Conservation (phyloP, 140 eudicot species). For the Bidens hawaiensis region DNA sequence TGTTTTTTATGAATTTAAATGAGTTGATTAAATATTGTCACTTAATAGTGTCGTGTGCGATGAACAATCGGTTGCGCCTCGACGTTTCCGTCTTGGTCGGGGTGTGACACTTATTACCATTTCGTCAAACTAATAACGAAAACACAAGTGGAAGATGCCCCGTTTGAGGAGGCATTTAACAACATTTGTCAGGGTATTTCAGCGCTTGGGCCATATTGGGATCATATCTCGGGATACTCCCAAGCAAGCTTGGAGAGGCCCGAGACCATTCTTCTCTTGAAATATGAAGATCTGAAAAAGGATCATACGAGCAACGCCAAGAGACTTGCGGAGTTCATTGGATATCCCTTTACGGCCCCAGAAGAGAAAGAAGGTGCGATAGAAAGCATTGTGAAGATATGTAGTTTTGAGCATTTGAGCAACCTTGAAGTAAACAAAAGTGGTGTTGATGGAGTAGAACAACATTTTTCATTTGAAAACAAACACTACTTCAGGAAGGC, state of each 20-base stretch:
- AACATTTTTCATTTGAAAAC: not conserved
- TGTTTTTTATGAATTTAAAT: no score
- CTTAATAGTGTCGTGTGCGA: no score
- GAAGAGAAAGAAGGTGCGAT: slow-evolving; percentile 2
- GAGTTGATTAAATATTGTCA: no score
- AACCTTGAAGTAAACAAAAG: not conserved
- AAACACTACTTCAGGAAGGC: not conserved
- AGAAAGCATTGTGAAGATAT: not conserved
- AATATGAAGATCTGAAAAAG: slow-evolving; percentile 10
- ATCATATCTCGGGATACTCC: not conserved
- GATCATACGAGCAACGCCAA: not conserved
- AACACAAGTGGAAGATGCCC: not conserved
- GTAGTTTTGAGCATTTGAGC: not conserved
- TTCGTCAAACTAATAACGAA: not conserved
- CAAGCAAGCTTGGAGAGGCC: not conserved
- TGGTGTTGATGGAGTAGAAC: not conserved
- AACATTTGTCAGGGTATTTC: not conserved
- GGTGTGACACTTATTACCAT: no score
- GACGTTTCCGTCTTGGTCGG: no score
- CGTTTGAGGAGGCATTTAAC: not conserved
- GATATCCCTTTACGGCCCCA: not conserved
- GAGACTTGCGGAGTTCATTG: slow-evolving; percentile 12
- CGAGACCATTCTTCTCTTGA: not conserved
- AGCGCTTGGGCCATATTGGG: not conserved
- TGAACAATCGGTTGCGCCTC: no score